Evolutionary conservation across 495 filamentous ascomycete species (phyloP), one percentile per base, ranked within the genome.

Genomic region (Glarea lozoyensis): DNA sequence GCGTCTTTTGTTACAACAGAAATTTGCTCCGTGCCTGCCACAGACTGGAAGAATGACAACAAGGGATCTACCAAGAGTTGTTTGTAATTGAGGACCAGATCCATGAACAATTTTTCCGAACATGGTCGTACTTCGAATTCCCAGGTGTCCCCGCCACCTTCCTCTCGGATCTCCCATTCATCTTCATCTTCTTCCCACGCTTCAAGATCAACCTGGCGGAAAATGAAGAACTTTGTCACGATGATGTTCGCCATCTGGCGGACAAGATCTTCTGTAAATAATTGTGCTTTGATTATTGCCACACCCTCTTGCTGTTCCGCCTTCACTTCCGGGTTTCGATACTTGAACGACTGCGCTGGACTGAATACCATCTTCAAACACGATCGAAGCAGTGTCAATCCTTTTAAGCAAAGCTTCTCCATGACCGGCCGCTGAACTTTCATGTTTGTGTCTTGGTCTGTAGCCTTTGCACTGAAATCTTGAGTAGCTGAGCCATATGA

Each of bases 31-130:
- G 73, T 66, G 69, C 82, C 75, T 37, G 82, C 77, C 40, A 85
- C 81, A 1, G 73, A 75, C 36, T 78, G 65, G 59, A 94, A 94
- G 37, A 94, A 88, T 10, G 69, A 69, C 44, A 95, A 60, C 9
- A 98, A 66, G 2, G 86, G 87, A 25, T 76, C 70, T 19, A 85
- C 71, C 2, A 94, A 69, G 15, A 92, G 61, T 16, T 79, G 69
- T 58, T 87, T 93, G 69, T 84, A 88, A 58, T 94, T 80, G 27
- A 83, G 84, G 18, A 94, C 73, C 1, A 98, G 72, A 50, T 96
- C 92, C 52, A 97, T 70, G 59, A 96, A 94, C 12, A 98, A 70
- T 60, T 88, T 93, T 61, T 97, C 89, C 0, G 88, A 81, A 55
- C 92, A 98, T 0, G 87, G 83, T 6, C 88, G 78, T 31, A 97